phyloP scores from a whole-genome alignment of 2,329 filamentous ascomycete species.

The Scedosporium aurantiacum region DNA sequence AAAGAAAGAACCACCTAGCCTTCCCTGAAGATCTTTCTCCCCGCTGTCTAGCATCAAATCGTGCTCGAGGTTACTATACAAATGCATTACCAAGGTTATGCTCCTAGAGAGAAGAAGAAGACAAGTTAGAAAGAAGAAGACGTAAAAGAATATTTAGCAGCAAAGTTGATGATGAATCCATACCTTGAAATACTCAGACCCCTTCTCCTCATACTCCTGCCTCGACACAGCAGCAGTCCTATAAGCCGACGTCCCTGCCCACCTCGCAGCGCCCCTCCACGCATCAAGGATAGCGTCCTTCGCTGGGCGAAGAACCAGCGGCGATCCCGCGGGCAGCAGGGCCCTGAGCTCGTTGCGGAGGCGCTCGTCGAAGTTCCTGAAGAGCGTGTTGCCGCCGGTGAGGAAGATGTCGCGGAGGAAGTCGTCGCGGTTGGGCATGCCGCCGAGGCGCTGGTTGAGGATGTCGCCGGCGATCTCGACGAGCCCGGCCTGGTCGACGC shows the following conservation, averaged over 20 bases:
- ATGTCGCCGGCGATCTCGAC: constrained; percentile 89
- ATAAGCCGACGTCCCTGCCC: constrained; percentile 56
- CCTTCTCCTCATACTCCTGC: constrained; percentile 86
- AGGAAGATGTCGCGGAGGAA: constrained; percentile 83
- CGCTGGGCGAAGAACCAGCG: constrained; percentile 62
- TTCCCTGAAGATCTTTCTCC: too few relatives aligned
- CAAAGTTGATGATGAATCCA: constrained; percentile 15
- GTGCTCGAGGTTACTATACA: constrained; percentile 19
- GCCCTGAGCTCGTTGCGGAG: constrained; percentile 61
- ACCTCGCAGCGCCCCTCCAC: constrained; percentile 85
- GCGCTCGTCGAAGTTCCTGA: constrained; percentile 76
- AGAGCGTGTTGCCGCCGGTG: constrained; percentile 85
- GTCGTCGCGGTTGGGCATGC: constrained; percentile 46
- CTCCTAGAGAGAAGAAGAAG: constrained; percentile 31
- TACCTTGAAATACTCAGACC: constrained; percentile 84
- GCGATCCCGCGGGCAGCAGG: constrained; percentile 57
- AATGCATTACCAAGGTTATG: constrained; percentile 56
- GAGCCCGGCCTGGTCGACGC: constrained; percentile 85
- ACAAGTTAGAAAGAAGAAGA: neutral
- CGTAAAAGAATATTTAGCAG: neutral
- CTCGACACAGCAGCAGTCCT: constrained; percentile 58
- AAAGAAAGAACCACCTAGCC: neutral
- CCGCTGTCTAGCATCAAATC: too few relatives aligned
- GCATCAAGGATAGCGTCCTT: constrained; percentile 72
- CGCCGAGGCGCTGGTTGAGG: constrained; percentile 65